Conservation (phyloP, 495 filamentous ascomycete genomes). For the Lichina pygmaea region DNA sequence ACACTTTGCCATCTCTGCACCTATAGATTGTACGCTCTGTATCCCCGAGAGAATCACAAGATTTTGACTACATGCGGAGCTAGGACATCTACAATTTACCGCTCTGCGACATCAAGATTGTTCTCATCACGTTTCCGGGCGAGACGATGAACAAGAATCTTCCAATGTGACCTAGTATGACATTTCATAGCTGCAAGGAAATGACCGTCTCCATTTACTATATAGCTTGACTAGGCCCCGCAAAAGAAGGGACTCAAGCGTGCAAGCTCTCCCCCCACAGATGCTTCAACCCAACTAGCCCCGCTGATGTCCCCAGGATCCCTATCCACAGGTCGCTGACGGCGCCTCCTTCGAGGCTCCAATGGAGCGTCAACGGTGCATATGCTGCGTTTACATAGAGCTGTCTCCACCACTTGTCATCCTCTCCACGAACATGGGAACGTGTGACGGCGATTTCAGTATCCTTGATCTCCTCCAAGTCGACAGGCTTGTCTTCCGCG, state of each 20-base stretch:
- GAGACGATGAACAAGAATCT: too few relatives aligned
- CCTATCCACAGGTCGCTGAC: slow-evolving; percentile 32
- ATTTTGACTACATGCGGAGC: too few relatives aligned
- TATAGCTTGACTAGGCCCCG: too few relatives aligned
- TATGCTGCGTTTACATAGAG: slow-evolving; percentile 23
- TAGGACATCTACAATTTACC: too few relatives aligned
- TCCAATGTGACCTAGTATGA: too few relatives aligned
- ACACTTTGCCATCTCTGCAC: too few relatives aligned
- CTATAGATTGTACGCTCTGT: too few relatives aligned
- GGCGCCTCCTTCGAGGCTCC: slow-evolving; percentile 45
- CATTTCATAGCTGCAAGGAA: too few relatives aligned
- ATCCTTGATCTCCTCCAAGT: slow-evolving; percentile 11
- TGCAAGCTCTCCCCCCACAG: slow-evolving; percentile 20
- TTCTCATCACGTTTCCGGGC: too few relatives aligned
- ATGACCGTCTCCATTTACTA: too few relatives aligned
- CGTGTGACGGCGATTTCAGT: slow-evolving; percentile 8
- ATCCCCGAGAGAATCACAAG: too few relatives aligned
- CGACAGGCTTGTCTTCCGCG: neutral
- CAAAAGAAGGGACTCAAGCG: neutral
- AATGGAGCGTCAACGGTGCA: slow-evolving; percentile 46
- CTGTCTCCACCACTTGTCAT: slow-evolving; percentile 11
- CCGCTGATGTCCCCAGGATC: slow-evolving; percentile 34
- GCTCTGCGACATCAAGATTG: too few relatives aligned
- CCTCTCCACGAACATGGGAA: slow-evolving; percentile 4
- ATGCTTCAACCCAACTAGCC: slow-evolving; percentile 37